Conservation (phyloP, 768 basidiomycete species). For the Candolleomyces eurysporus region DNA sequence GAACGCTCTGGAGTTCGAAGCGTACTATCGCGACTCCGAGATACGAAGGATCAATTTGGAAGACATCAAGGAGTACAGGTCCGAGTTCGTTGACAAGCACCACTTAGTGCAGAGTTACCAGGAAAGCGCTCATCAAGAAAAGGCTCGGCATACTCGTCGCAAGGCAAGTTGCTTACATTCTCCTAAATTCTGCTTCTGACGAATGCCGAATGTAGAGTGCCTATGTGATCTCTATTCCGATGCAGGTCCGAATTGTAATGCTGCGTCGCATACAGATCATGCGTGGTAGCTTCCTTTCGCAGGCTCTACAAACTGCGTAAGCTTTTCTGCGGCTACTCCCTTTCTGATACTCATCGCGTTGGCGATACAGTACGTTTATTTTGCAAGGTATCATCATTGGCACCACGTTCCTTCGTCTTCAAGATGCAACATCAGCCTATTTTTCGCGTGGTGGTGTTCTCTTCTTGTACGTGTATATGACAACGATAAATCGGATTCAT, state of each 20-base stretch:
- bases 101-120: constrained; percentile 40
- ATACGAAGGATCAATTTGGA: constrained; percentile 18
- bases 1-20: constrained; percentile 50
- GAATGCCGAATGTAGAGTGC: constrained; percentile 22
- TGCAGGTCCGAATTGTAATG: constrained; percentile 46
- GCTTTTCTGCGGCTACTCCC: constrained; percentile 3
- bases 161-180: constrained; percentile 14
- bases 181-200: neutral
- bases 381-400: constrained; percentile 46
- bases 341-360: constrained; percentile 25
- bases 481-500: neutral
- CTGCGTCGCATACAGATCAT: constrained; percentile 40
- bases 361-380: constrained; percentile 24
- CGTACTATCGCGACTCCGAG: constrained; percentile 25
- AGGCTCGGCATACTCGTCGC: constrained; percentile 41
- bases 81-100: constrained; percentile 41
- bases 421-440: constrained; percentile 52
- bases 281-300: constrained; percentile 29
- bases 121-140: constrained; percentile 48
- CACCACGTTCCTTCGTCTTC: constrained; percentile 57
- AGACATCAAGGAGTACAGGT: constrained; percentile 49
- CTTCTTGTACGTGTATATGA: constrained; percentile 52
- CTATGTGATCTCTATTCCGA: constrained; percentile 38
- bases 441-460: constrained; percentile 73
- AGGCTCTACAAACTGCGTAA: constrained; percentile 26